Conservation (phyloP, 768 basidiomycete genomes). For the Xanthoconium stramineum region DNA sequence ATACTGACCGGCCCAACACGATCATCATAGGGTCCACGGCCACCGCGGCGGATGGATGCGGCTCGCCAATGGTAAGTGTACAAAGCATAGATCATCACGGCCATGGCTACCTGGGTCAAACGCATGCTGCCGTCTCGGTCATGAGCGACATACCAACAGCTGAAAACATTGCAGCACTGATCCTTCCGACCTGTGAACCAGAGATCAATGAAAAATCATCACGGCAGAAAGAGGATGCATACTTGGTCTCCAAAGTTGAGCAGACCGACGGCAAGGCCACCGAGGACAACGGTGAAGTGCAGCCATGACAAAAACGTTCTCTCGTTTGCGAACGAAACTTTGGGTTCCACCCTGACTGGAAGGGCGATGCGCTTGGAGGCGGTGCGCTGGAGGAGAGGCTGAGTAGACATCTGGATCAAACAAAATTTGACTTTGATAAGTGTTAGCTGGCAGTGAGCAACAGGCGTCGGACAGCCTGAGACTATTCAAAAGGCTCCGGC, state of each 20-base stretch:
- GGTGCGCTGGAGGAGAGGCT: constrained; percentile 94
- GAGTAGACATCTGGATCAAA: constrained; percentile 76
- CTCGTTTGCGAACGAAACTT: constrained; percentile 94
- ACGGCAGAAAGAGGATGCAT: neutral
- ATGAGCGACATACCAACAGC: constrained; percentile 65
- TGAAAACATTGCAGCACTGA: constrained; percentile 96
- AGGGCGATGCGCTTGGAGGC: constrained; percentile 93
- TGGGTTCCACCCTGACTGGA: constrained; percentile 91
- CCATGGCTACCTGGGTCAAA: constrained; percentile 65
- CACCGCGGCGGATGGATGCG: constrained; percentile 84
- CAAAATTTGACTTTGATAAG: neutral
- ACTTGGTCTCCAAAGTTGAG: constrained; percentile 98
- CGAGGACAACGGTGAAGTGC: constrained; percentile 96
- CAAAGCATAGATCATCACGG: constrained; percentile 94
- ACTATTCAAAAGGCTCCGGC: neutral
- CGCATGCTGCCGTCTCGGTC: neutral
- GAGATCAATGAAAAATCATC: neutral
- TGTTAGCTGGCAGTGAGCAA: neutral
- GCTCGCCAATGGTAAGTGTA: constrained; percentile 98
- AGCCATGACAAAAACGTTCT: constrained; percentile 98
- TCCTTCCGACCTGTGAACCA: constrained; percentile 74
- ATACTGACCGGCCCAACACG: constrained; percentile 85
- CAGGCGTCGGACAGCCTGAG: neutral
- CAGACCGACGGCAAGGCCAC: constrained; percentile 91
- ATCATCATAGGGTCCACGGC: constrained; percentile 95